phyloP scores from a whole-genome alignment of 179 eudicot species.

The Heliamphora pulchella region DNA sequence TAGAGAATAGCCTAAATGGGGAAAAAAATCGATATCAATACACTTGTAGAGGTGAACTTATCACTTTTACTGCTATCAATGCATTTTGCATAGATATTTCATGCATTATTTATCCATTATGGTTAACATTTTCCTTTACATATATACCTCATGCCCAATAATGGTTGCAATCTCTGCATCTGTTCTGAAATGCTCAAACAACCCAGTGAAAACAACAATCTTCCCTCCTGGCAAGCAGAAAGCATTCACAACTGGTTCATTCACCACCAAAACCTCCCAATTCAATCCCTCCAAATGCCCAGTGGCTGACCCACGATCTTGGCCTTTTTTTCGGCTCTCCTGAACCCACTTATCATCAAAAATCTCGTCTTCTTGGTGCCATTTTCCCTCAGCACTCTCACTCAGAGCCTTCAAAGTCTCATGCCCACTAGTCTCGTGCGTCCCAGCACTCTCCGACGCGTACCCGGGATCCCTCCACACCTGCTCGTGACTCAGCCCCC shows the following conservation, averaged over 20 bases:
- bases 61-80: too few species aligned
- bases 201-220: slow-evolving; percentile 86
- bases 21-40: too few species aligned
- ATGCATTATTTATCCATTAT: too few species aligned
- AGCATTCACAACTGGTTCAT: slow-evolving; percentile 68
- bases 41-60: too few species aligned
- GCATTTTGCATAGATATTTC: too few species aligned
- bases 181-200: slow-evolving; percentile 51
- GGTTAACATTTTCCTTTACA: too few species aligned
- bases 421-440: slow-evolving; percentile 18
- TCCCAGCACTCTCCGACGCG: slow-evolving; percentile 28
- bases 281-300: slow-evolving; percentile 75
- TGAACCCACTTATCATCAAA: slow-evolving; percentile 79
- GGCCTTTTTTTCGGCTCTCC: slow-evolving; percentile 59
- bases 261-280: slow-evolving; percentile 82
- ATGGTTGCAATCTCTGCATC: slow-evolving; percentile 86
- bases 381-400: slow-evolving; percentile 33
- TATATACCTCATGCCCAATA: slow-evolving; percentile 81
- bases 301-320: slow-evolving; percentile 32
- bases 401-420: slow-evolving; percentile 38
- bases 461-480: slow-evolving; percentile 70
- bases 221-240: slow-evolving; percentile 94
- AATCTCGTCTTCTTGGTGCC: slow-evolving; percentile 60
- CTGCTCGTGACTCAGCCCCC: slow-evolving; percentile 65
- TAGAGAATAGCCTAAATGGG: too few species aligned